A percentile compares a stretch with the other conserved stretches of the same genome.
Evolutionary conservation across 352 stramenopile genomes (phyloP).

Genomic region (Phytopythium oedochilum): DNA sequence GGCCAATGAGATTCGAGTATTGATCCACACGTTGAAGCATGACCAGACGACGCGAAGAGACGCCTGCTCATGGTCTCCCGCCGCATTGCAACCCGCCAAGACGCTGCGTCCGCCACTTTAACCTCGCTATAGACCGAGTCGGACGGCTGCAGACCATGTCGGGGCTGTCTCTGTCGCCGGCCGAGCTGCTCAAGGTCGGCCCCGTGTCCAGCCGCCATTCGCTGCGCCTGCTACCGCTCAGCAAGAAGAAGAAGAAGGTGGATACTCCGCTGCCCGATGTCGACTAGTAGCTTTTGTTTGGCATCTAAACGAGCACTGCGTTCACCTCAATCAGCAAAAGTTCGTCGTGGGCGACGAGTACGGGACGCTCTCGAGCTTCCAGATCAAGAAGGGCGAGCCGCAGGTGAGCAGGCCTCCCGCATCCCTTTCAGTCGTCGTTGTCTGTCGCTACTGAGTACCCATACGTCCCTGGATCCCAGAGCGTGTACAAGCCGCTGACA

Average conservation of each 20-base stretch:
- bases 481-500: conserved; percentile 62
- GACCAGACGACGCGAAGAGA: too few relatives aligned
- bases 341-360: conserved; percentile 82
- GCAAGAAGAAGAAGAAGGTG: conserved; percentile 87
- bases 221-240: conserved; percentile 70
- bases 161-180: conserved; percentile 52
- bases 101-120: too few relatives aligned
- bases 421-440: neutral
- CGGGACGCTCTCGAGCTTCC: conserved; percentile 73
- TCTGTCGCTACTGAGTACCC: neutral
- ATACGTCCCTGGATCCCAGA: conserved; percentile 10
- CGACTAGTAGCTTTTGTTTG: too few relatives aligned
- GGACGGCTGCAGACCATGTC: conserved; percentile 17
- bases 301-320: too few relatives aligned
- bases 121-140: neutral
- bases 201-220: conserved; percentile 72
- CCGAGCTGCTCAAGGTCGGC: conserved; percentile 79
- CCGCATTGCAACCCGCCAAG: too few relatives aligned
- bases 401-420: conserved; percentile 19
- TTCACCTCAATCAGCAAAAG: conserved; percentile 77
- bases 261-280: too few relatives aligned
- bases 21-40: too few relatives aligned
- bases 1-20: too few relatives aligned
- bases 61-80: too few relatives aligned
- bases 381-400: conserved; percentile 83